These are phyloP conservation scores for Paraphaeosphaeria sporulosa DNA, from an alignment of 2,329 filamentous ascomycete genomes.

Conservation along the genomic window DNA sequence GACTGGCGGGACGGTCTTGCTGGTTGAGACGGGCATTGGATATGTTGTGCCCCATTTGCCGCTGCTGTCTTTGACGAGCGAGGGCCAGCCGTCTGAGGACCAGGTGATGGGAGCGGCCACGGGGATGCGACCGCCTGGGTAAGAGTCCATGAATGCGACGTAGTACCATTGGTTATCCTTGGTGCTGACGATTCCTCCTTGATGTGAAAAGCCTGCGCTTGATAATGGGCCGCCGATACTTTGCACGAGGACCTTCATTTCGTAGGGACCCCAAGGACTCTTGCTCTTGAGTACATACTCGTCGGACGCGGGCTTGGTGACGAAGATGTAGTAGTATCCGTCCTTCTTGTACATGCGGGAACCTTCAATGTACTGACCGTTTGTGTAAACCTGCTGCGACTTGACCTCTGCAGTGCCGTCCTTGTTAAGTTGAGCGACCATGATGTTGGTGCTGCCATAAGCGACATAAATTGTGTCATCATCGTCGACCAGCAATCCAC, in stretches of 20 bases:
- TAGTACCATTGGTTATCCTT: constrained; percentile 65
- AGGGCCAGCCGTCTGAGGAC: constrained; percentile 61
- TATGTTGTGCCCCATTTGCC: constrained; percentile 60
- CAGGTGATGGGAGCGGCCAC: constrained; percentile 64
- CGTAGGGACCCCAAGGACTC: constrained; percentile 63
- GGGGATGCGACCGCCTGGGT: constrained; percentile 65
- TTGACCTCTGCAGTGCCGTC: constrained; percentile 58
- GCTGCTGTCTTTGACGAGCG: constrained; percentile 52
- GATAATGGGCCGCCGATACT: constrained; percentile 54
- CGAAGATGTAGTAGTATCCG: constrained; percentile 64
- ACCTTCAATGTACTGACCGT: constrained; percentile 57
- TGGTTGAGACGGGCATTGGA: constrained; percentile 41
- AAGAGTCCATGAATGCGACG: constrained; percentile 64
- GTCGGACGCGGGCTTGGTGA: constrained; percentile 55
- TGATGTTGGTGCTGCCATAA: constrained; percentile 60
- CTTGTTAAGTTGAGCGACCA: constrained; percentile 59
- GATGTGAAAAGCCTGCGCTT: constrained; percentile 59
- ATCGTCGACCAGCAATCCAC: constrained; percentile 65
- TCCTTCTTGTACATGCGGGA: constrained; percentile 66
- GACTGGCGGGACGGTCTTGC: constrained; percentile 39
- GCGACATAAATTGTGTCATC: constrained; percentile 67
- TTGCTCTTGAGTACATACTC: constrained; percentile 61
- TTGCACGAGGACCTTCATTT: constrained; percentile 54
- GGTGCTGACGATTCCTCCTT: constrained; percentile 64
- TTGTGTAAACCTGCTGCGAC: constrained; percentile 54